These are phyloP conservation scores for Ceratonia siliqua DNA, from an alignment of 306 rosid genomes.

Conservation along the genomic window DNA sequence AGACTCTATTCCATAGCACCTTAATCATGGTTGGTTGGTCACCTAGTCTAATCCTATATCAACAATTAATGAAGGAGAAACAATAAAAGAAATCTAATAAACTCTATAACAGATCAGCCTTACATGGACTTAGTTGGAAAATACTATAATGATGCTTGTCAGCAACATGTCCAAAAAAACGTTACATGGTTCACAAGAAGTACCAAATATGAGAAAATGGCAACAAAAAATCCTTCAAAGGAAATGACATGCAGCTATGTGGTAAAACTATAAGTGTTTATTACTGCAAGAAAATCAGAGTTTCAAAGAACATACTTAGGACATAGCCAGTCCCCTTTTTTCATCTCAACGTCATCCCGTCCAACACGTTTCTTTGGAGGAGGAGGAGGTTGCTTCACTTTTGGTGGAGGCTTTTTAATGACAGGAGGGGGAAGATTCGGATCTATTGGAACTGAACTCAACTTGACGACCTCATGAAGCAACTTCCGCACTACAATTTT, in stretches of 20 bases:
- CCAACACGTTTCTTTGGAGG: constrained; percentile 89
- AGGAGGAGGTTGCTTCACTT: constrained; percentile 93
- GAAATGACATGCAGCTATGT: constrained; percentile 26
- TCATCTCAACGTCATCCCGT: constrained; percentile 96
- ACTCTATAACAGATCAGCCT: neutral
- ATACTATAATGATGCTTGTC: neutral
- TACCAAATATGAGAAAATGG: constrained; percentile 12
- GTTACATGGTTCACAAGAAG: neutral
- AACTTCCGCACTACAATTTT: constrained; percentile 83
- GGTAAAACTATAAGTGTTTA: constrained; percentile 3
- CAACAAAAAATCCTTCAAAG: neutral
- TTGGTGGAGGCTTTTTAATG: constrained; percentile 79
- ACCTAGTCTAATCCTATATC: constrained; percentile 14
- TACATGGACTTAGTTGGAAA: neutral
- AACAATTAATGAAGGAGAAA: constrained; percentile 3
- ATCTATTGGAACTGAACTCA: constrained; percentile 94
- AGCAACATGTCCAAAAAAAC: constrained; percentile 12
- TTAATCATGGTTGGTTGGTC: constrained; percentile 8
- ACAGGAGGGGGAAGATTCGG: constrained; percentile 90
- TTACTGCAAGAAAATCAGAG: constrained; percentile 31
- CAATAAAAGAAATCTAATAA: neutral
- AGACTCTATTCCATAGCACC: constrained; percentile 10
- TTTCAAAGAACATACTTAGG: constrained; percentile 69
- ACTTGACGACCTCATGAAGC: constrained; percentile 91
- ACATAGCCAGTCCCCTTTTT: constrained; percentile 98